A percentile compares a stretch with the other conserved stretches of the same genome.
Conservation (phyloP, 257 asterid genomes). For the Solanum sitiens region DNA sequence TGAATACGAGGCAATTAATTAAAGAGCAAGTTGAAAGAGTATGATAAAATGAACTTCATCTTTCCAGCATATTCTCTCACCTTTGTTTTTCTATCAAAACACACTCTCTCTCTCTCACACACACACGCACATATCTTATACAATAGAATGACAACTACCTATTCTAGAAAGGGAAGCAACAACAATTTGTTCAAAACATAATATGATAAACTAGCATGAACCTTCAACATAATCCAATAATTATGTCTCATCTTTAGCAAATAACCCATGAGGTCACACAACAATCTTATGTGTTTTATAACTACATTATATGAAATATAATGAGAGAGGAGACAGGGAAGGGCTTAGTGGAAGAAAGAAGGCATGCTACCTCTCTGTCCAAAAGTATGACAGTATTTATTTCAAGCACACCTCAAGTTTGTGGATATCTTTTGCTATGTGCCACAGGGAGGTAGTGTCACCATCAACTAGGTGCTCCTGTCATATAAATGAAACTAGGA, state of each 20-base stretch:
- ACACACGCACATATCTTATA: neutral
- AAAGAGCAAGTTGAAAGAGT: neutral
- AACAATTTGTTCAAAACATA: neutral
- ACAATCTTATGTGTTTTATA: neutral
- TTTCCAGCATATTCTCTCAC: neutral
- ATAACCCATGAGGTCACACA: neutral
- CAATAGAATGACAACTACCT: too few relatives aligned
- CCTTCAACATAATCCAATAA: neutral
- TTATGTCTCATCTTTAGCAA: neutral
- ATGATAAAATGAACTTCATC: neutral
- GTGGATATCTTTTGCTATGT: conserved; percentile 91
- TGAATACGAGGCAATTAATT: neutral
- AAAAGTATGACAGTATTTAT: conserved; percentile 81
- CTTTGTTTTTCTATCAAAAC: too few relatives aligned
- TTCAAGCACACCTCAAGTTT: conserved; percentile 92
- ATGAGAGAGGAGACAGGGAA: neutral
- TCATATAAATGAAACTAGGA: conserved; percentile 8
- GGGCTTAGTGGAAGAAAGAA: neutral
- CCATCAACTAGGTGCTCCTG: conserved; percentile 84
- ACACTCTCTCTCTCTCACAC: neutral
- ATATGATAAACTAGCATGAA: neutral
- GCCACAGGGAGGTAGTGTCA: conserved; percentile 85
- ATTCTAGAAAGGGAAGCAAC: too few relatives aligned
- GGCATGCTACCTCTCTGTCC: conserved; percentile 71
- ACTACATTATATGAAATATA: neutral